These are phyloP conservation scores for Blastobotrys ciferrii DNA, from an alignment of 1,139 yeast species.

Conservation along the genomic window DNA sequence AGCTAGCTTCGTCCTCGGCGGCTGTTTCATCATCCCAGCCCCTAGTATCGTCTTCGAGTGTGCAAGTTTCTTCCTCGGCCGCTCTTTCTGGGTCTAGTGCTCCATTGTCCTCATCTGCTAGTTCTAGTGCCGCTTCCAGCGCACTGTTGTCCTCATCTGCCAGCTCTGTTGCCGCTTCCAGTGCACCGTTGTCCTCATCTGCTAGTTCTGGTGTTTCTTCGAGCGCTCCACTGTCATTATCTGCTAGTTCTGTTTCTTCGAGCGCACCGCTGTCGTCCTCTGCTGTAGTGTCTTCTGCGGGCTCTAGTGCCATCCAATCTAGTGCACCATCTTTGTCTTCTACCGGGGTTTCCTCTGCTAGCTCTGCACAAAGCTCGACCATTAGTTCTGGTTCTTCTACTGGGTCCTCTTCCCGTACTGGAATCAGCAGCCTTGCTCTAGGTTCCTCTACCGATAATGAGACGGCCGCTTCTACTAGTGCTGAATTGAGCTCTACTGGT, in stretches of 20 bases:
- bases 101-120: not conserved
- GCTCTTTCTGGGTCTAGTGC: not conserved
- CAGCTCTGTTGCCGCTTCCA: not conserved
- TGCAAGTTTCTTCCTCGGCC: not conserved
- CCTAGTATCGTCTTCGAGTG: not conserved
- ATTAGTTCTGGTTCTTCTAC: not conserved
- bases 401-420: not conserved
- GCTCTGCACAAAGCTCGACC: not conserved
- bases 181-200: not conserved
- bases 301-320: not conserved
- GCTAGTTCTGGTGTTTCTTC: not conserved
- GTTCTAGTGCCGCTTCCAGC: not conserved
- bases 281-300: not conserved
- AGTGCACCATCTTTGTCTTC: not conserved
- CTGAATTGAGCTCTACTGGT: not conserved
- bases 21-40: not conserved
- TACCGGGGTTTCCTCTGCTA: not conserved
- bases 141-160: not conserved
- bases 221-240: not conserved
- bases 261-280: not conserved
- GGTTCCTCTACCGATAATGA: not conserved
- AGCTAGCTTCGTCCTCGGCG: constrained; percentile 1
- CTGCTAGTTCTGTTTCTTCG: not conserved
- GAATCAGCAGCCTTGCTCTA: not conserved
- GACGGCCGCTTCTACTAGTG: not conserved